These are phyloP conservation scores for Penicillium argentinense DNA, from an alignment of 495 filamentous ascomycete genomes.

Conservation along the genomic window DNA sequence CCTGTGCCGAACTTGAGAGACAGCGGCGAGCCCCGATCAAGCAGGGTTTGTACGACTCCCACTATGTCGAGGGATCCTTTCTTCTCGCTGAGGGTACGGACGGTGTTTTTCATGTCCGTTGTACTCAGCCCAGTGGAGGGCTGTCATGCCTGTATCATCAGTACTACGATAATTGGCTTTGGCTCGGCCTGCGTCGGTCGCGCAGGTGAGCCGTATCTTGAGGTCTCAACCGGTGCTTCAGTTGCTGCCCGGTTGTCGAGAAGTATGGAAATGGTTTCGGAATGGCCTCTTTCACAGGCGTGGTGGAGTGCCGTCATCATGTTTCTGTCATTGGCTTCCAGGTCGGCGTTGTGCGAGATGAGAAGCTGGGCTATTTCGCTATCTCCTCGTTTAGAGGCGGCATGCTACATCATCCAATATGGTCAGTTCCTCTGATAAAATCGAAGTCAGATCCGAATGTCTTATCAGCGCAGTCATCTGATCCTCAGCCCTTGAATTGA, in stretches of 20 bases:
- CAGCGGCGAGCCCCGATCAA: slow-evolving; percentile 39
- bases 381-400: slow-evolving; percentile 38
- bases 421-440: too few species aligned
- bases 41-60: slow-evolving; percentile 35
- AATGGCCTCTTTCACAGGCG: slow-evolving; percentile 36
- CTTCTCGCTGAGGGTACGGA: slow-evolving; percentile 33
- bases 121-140: slow-evolving; percentile 45
- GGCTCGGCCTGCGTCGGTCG: slow-evolving; percentile 35
- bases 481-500: slow-evolving; percentile 38
- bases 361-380: slow-evolving; percentile 34
- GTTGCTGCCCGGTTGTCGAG: slow-evolving; percentile 38
- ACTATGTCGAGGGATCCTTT: slow-evolving; percentile 26
- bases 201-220: slow-evolving; percentile 44
- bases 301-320: slow-evolving; percentile 47
- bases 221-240: slow-evolving; percentile 32
- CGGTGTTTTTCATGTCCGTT: slow-evolving; percentile 45
- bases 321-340: slow-evolving; percentile 40
- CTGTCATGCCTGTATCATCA: slow-evolving; percentile 44
- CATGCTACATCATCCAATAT: too few species aligned
- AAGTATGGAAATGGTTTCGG: slow-evolving; percentile 31
- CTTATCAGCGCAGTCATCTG: slow-evolving; percentile 37
- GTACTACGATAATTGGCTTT: slow-evolving; percentile 31
- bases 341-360: slow-evolving; percentile 33
- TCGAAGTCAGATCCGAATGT: too few species aligned
- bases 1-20: slow-evolving; percentile 24